Conservation (phyloP, 2,329 filamentous ascomycete species). For the Didymella exigua region DNA sequence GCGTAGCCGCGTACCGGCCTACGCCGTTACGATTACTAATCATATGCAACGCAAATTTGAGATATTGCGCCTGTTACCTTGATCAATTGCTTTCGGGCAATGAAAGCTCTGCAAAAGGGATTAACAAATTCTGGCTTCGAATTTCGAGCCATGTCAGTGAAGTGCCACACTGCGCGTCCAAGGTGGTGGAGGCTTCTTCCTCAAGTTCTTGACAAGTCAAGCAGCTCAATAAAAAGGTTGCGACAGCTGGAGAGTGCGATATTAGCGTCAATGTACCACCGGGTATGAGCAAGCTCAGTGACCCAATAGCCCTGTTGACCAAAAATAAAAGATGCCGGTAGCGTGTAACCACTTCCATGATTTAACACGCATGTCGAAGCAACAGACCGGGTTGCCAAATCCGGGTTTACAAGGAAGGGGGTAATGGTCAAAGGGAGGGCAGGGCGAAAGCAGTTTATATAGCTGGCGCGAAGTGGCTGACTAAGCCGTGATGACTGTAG, state of each 20-base stretch:
- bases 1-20: background rate
- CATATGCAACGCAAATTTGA: background rate
- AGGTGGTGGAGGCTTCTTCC: slow-evolving; percentile 18
- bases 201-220: slow-evolving; percentile 28
- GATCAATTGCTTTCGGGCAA: background rate
- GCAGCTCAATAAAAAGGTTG: slow-evolving; percentile 31
- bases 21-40: background rate
- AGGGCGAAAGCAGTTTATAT: background rate
- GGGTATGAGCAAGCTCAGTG: slow-evolving; percentile 13
- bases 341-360: background rate
- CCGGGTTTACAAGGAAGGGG: too few species aligned
- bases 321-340: slow-evolving; percentile 17
- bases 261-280: slow-evolving; percentile 24
- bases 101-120: background rate
- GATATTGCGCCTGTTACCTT: background rate
- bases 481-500: background rate
- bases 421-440: too few species aligned
- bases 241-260: slow-evolving; percentile 25
- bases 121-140: too few species aligned
- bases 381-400: too few species aligned
- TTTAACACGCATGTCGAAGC: too few species aligned
- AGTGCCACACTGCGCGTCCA: background rate
- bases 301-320: too few species aligned
- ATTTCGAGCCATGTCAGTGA: too few species aligned
- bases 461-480: background rate